Evolutionary conservation across 768 basidiomycete species (phyloP).

Genomic region (Suillus spraguei): DNA sequence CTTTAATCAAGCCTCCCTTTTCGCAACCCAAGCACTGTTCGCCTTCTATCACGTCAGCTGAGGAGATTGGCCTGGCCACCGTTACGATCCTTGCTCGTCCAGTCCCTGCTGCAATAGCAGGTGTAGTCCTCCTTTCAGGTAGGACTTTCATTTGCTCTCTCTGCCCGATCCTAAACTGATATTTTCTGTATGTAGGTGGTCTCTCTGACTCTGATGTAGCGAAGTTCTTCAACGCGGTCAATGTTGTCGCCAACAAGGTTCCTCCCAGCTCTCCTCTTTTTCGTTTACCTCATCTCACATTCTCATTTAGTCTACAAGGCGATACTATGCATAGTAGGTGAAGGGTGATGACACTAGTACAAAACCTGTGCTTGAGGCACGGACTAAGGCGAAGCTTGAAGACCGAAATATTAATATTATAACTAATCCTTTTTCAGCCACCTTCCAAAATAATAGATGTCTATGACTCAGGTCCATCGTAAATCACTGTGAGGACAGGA

Average conservation of each 20-base stretch:
- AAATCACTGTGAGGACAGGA: neutral
- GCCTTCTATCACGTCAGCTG: slow-evolving; percentile 36
- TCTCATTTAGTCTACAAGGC: slow-evolving; percentile 55
- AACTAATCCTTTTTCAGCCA: neutral
- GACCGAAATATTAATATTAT: neutral
- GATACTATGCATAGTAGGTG: slow-evolving; percentile 50
- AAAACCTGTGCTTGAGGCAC: slow-evolving; percentile 37
- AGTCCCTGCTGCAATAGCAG: slow-evolving; percentile 39
- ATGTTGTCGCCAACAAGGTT: slow-evolving; percentile 39
- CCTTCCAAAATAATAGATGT: neutral
- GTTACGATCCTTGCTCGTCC: slow-evolving; percentile 47
- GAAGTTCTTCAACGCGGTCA: slow-evolving; percentile 43
- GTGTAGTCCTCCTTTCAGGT: slow-evolving; percentile 26
- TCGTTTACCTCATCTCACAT: slow-evolving; percentile 46
- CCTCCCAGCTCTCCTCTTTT: slow-evolving; percentile 35
- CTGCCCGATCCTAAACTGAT: neutral
- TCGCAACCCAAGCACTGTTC: slow-evolving; percentile 49
- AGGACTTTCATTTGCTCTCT: slow-evolving; percentile 14
- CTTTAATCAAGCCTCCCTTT: slow-evolving; percentile 55
- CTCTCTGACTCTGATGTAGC: slow-evolving; percentile 43
- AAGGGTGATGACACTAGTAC: slow-evolving; percentile 44
- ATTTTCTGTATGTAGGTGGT: slow-evolving; percentile 38
- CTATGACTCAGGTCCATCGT: neutral
- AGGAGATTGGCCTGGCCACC: slow-evolving; percentile 48
- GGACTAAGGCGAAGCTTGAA: slow-evolving; percentile 38